These are phyloP conservation scores for Naganishia onofrii DNA, from an alignment of 768 basidiomycete species.

Conservation along the genomic window DNA sequence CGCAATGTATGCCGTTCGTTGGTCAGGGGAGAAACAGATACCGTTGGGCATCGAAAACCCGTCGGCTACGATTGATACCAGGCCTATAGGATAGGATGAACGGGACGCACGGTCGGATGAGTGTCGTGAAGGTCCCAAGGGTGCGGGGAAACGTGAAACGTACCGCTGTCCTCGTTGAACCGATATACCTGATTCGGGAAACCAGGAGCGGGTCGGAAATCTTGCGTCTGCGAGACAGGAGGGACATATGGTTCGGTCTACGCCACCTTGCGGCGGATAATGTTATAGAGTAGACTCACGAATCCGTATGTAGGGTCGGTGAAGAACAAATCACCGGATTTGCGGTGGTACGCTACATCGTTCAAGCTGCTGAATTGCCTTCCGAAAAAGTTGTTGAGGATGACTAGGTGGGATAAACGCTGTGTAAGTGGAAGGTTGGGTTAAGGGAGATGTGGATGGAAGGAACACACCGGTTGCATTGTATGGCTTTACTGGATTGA, in stretches of 20 bases:
- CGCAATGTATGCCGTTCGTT: constrained; percentile 64
- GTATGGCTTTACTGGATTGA: constrained; percentile 65
- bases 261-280: not conserved
- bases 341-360: constrained; percentile 71
- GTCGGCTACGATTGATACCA: constrained; percentile 70
- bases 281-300: not conserved
- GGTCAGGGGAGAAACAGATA: constrained; percentile 68
- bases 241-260: too few species aligned
- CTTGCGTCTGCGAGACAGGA: constrained; percentile 58
- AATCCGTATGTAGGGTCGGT: constrained; percentile 65
- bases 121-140: not conserved
- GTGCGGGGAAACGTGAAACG: not conserved
- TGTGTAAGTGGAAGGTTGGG: constrained; percentile 1
- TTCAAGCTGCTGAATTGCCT: constrained; percentile 79
- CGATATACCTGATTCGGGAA: constrained; percentile 76
- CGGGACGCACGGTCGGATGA: not conserved
- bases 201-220: constrained; percentile 66
- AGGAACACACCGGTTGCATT: constrained; percentile 59
- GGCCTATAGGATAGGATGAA: constrained; percentile 50
- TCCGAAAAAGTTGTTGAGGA: constrained; percentile 76
- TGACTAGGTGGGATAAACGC: constrained; percentile 35
- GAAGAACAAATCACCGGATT: constrained; percentile 68
- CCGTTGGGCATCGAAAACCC: constrained; percentile 74
- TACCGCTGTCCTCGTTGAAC: constrained; percentile 61
- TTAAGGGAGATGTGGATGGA: constrained; percentile 37